phyloP scores from a whole-genome alignment of 2,329 filamentous ascomycete genomes.

The Thelonectria discophora region DNA sequence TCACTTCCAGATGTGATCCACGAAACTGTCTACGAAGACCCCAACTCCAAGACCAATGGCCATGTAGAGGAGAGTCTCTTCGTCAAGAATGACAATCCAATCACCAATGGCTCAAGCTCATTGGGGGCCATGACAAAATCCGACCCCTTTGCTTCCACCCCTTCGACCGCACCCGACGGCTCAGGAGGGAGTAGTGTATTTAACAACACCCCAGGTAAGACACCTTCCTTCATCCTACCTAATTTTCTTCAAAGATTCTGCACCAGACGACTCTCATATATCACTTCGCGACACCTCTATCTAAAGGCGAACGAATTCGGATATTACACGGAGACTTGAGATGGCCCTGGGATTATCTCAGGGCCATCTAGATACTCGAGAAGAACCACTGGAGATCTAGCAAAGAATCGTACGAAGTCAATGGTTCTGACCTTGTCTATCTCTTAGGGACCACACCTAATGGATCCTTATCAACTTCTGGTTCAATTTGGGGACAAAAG shows the following conservation, averaged over 20 bases:
- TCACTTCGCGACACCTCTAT: constrained; percentile 22
- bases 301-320: constrained; percentile 35
- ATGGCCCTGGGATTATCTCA: constrained; percentile 30
- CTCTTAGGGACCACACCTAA: constrained; percentile 40
- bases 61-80: constrained; percentile 44
- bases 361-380: constrained; percentile 35
- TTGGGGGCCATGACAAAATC: constrained; percentile 23
- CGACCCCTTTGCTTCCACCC: constrained; percentile 31
- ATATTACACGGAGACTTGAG: constrained; percentile 41
- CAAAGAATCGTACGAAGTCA: constrained; percentile 39
- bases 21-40: constrained; percentile 59
- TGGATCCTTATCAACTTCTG: constrained; percentile 29
- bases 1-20: constrained; percentile 66
- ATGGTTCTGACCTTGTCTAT: constrained; percentile 43
- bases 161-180: constrained; percentile 19
- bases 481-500: constrained; percentile 31
- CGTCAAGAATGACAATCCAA: constrained; percentile 32
- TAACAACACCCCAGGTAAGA: constrained; percentile 39
- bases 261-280: constrained; percentile 28
- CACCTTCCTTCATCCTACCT: constrained; percentile 22
- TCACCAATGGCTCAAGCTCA: constrained; percentile 13
- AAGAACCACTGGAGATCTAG: constrained; percentile 43
- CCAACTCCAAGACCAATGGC: constrained; percentile 27
- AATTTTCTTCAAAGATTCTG: constrained; percentile 40
- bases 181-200: constrained; percentile 21